A percentile compares a stretch with the other conserved stretches of the same genome.
Conservation (phyloP, 306 rosid genomes). For the Vachellia collinsii region DNA sequence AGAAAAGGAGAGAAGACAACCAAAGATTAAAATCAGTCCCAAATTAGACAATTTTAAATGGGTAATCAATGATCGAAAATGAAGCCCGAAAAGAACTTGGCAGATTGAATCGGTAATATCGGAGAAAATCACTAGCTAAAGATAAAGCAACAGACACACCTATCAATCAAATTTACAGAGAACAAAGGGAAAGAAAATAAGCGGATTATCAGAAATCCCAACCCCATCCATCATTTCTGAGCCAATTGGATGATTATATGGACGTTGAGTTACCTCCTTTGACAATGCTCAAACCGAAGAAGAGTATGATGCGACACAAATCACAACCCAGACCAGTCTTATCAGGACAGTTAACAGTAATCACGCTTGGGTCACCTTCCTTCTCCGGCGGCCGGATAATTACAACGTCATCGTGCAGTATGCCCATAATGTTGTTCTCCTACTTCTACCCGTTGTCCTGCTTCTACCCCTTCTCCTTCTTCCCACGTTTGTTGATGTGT, state of each 20-base stretch:
- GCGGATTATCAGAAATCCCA: conserved; percentile 24
- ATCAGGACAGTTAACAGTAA: conserved; percentile 95
- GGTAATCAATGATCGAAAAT: conserved; percentile 16
- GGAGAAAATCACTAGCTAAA: neutral
- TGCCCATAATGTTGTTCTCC: conserved; percentile 60
- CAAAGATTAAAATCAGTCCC: neutral
- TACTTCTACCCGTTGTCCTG: conserved; percentile 19
- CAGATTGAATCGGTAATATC: conserved; percentile 31
- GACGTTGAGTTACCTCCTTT: conserved; percentile 70
- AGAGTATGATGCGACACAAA: conserved; percentile 93
- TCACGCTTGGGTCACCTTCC: conserved; percentile 69
- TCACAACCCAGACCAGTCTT: conserved; percentile 95
- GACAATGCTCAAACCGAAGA: conserved; percentile 86
- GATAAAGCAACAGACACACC: conserved; percentile 28
- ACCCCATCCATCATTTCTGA: neutral
- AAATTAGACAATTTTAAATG: conserved; percentile 16
- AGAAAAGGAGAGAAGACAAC: neutral
- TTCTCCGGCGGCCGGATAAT: conserved; percentile 62
- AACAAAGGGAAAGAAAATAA: conserved; percentile 1
- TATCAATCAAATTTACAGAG: conserved; percentile 21
- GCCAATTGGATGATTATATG: neutral
- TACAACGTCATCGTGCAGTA: conserved; percentile 80
- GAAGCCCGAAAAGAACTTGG: conserved; percentile 14
- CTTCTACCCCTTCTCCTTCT: conserved; percentile 18
- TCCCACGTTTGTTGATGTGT: neutral